Percentiles rank a stretch among this genome's conserved stretches.
phyloP scores from a whole-genome alignment of 2,329 filamentous ascomycete genomes.

The Aspergillus sp. region DNA sequence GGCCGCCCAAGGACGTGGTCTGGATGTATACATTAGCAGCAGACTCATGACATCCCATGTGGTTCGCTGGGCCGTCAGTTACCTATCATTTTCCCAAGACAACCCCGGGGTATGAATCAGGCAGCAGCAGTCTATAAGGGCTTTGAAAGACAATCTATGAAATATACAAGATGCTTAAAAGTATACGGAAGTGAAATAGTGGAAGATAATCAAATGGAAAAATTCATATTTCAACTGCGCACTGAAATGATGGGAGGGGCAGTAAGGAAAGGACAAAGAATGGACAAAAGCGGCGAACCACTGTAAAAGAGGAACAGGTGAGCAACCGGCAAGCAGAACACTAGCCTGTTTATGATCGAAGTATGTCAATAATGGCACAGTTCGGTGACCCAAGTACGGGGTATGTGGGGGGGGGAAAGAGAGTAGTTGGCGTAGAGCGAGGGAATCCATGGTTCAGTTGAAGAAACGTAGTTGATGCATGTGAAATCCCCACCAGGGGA shows the following conservation, averaged over 20 bases:
- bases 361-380: not conserved
- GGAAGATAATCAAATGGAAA: not conserved
- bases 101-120: not conserved
- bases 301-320: not conserved
- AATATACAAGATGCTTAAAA: too few relatives aligned
- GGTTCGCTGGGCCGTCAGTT: not conserved
- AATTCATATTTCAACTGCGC: not conserved
- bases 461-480: slow-evolving; percentile 3
- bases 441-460: slow-evolving; percentile 5
- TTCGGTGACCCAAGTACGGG: not conserved
- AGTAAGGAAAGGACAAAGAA: not conserved
- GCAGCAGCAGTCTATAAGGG: not conserved
- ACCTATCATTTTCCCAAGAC: slow-evolving; percentile 36
- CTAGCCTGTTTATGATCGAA: not conserved
- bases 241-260: not conserved
- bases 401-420: not conserved
- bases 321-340: not conserved
- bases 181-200: not conserved
- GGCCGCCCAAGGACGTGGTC: slow-evolving; percentile 92
- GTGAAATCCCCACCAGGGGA: slow-evolving; percentile 13
- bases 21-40: slow-evolving; percentile 27
- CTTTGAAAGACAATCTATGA: not conserved
- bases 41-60: not conserved
- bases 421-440: not conserved
- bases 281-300: not conserved